Percentiles rank a stretch among this genome's conserved stretches.
Evolutionary conservation across 1,284 basidiomycete genomes (phyloP).

Genomic region (Ceratobasidium sp.): DNA sequence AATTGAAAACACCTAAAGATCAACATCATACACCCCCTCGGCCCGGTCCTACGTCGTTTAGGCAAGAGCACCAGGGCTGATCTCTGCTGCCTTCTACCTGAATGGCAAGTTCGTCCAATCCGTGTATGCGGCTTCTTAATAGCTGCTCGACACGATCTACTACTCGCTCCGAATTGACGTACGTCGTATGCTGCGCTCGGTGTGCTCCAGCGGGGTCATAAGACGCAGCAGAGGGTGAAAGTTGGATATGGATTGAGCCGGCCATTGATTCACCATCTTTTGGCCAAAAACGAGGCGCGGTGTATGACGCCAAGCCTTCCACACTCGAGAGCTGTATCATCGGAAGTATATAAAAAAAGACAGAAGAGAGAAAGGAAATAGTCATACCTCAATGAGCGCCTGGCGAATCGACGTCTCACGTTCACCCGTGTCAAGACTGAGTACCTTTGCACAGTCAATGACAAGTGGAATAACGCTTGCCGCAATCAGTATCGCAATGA

Average conservation of each 20-base stretch:
- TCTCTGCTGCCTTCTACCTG: conserved; percentile 67
- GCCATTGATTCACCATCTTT: conserved; percentile 88
- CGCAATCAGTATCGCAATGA: conserved; percentile 95
- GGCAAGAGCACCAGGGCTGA: conserved; percentile 42
- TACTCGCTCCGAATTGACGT: conserved; percentile 73
- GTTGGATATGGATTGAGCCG: conserved; percentile 90
- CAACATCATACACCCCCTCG: conserved; percentile 9
- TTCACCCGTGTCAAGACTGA: conserved; percentile 86
- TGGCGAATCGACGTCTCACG: conserved; percentile 71
- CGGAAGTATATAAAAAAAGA: conserved; percentile 19
- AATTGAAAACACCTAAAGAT: not conserved
- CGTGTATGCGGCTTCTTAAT: conserved; percentile 75
- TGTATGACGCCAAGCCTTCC: conserved; percentile 84
- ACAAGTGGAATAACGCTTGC: conserved; percentile 96
- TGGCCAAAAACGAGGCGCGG: conserved; percentile 92
- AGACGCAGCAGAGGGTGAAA: conserved; percentile 67
- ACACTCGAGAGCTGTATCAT: conserved; percentile 63
- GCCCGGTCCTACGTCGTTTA: conserved; percentile 31
- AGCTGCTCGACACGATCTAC: conserved; percentile 78
- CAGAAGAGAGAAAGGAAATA: conserved; percentile 14
- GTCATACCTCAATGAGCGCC: conserved; percentile 79
- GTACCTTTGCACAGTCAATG: conserved; percentile 88
- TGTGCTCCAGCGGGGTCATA: conserved; percentile 66
- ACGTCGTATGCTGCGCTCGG: conserved; percentile 60
- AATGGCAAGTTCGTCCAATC: conserved; percentile 86